A percentile compares a stretch with the other conserved stretches of the same genome.
Conservation (phyloP, 2,329 filamentous ascomycete genomes). For the Neofusicoccum parvum region DNA sequence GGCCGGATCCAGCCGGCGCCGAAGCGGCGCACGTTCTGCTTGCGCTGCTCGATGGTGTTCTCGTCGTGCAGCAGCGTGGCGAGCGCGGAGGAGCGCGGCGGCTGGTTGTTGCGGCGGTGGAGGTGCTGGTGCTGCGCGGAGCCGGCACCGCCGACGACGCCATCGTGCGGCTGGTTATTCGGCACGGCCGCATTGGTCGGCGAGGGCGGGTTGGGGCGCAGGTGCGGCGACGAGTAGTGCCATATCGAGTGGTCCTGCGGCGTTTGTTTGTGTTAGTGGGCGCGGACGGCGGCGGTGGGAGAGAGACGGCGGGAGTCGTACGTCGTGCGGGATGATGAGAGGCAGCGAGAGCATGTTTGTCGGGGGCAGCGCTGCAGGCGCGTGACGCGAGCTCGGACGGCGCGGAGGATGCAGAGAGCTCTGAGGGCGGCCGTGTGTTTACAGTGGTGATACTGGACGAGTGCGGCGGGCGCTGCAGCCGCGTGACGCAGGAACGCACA, state of each 20-base stretch:
- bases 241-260: conserved; percentile 18
- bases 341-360: conserved; percentile 31
- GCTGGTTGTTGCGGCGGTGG: conserved; percentile 33
- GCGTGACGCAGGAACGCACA: conserved; percentile 11
- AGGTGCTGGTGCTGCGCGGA: conserved; percentile 26
- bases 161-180: conserved; percentile 25
- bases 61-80: conserved; percentile 76
- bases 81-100: conserved; percentile 61
- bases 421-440: conserved; percentile 1
- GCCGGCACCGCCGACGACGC: conserved; percentile 23
- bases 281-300: conserved; percentile 7
- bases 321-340: conserved; percentile 30
- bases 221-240: conserved; percentile 16
- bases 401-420: neutral
- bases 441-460: neutral
- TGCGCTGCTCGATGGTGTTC: conserved; percentile 72
- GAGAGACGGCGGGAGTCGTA: conserved; percentile 22
- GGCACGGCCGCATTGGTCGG: conserved; percentile 26
- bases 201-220: conserved; percentile 28
- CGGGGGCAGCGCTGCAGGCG: neutral
- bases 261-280: neutral
- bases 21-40: conserved; percentile 81
- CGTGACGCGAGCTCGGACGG: conserved; percentile 1
- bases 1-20: conserved; percentile 90
- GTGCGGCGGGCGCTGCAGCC: neutral